Base-by-base conservation (phyloP, 2,329 filamentous ascomycete genomes). In the Botrytis medusae region DNA sequence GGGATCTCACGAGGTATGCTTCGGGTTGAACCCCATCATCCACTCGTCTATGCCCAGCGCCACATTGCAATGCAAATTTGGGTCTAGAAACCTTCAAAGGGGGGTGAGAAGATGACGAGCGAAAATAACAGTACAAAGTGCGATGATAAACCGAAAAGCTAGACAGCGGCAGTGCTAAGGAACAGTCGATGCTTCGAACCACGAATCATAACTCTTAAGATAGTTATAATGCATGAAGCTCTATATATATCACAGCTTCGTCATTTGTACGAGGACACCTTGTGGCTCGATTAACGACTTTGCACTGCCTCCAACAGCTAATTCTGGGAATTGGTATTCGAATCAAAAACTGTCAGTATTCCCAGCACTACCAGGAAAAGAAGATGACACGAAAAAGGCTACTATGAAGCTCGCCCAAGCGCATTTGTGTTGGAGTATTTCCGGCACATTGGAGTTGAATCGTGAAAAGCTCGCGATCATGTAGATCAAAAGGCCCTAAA, bases 221-320 rank as follows among this genome's bases (percentile, higher is more conserved):
- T 68, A 72, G 62, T 29, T 25, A 29, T 42, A 29, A 68, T 68
- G 65, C 48, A 57, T 46, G n/a, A 59, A 46, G 22, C 48, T 57
- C 70, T 72, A 72, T 68, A 72, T 59, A 68, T 72, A 72, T 57
- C 70, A 54, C 54, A 42, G 20, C 67, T 60, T 46, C 14, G 37
- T 68, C 62, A 68, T 72, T 25, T 60, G 48, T 72, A 68, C 61
- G 62, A 68, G 63, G 70, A 22, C 70, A 67, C 34, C 70, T 72
- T 72, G 70, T 72, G 62, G 48, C 70, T 65, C 70, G 62, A 44
- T 60, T 46, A 29, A 68, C 70, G 29, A 60, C 29, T 57, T 44
- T 72, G 70, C 70, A 72, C 69, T 72, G 69, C 69, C 69, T 65
- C 69, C 65, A 68, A 68, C 48, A 42, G 42, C 48, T 32, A 68